Evolutionary conservation across 441 rosid species (phyloP).

Genomic region (Breynia disticha): DNA sequence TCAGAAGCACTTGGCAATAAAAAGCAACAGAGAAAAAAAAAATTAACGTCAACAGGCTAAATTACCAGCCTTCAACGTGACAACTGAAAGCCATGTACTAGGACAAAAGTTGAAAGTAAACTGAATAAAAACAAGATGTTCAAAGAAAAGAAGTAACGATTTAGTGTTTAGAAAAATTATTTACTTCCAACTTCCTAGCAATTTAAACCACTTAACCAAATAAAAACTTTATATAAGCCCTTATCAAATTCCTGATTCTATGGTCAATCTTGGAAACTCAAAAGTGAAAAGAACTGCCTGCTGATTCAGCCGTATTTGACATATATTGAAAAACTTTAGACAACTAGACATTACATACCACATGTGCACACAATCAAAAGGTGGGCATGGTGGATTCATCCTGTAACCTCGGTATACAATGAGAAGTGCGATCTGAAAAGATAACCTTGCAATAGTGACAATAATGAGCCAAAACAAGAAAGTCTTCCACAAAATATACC

Average conservation of each 20-base stretch:
- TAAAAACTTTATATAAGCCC: too few relatives aligned
- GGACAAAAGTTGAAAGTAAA: too few relatives aligned
- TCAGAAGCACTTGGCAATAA: background rate
- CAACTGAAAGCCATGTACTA: background rate
- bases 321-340: slow-evolving; percentile 1
- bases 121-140: too few relatives aligned
- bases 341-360: slow-evolving; percentile 46
- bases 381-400: slow-evolving; percentile 97
- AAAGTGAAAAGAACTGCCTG: too few relatives aligned
- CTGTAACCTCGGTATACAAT: slow-evolving; percentile 86
- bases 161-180: too few relatives aligned
- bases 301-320: too few relatives aligned
- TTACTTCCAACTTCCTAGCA: too few relatives aligned
- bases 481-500: slow-evolving; percentile 13
- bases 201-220: too few relatives aligned
- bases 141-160: too few relatives aligned
- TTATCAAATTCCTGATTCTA: too few relatives aligned
- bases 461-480: slow-evolving; percentile 21
- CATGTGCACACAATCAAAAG: slow-evolving; percentile 98
- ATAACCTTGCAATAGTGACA: slow-evolving; percentile 25
- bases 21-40: background rate
- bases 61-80: too few relatives aligned
- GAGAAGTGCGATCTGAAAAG: slow-evolving; percentile 85
- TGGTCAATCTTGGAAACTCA: too few relatives aligned
- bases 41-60: background rate